phyloP scores from a whole-genome alignment of 768 basidiomycete species.

The Mycena olivaceomarginata region DNA sequence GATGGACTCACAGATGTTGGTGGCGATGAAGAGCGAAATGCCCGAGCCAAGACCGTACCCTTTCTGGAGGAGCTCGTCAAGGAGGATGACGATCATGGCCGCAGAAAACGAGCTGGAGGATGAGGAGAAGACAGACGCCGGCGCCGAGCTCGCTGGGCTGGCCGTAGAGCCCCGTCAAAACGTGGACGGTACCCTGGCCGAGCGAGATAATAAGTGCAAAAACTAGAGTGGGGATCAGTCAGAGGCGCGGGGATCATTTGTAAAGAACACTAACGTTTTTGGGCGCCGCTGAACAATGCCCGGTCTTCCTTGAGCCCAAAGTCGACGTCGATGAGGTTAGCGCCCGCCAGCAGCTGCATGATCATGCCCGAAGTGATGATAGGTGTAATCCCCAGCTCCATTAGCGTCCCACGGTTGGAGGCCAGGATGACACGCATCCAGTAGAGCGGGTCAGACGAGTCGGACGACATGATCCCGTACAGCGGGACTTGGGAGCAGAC shows the following conservation, averaged over 20 bases:
- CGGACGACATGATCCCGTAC: slow-evolving; percentile 99
- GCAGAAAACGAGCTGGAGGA: slow-evolving; percentile 97
- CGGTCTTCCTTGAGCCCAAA: slow-evolving; percentile 98
- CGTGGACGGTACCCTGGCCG: slow-evolving; percentile 98
- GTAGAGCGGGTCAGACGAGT: slow-evolving; percentile 98
- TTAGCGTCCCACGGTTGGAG: slow-evolving; percentile 98
- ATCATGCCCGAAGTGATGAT: slow-evolving; percentile 99
- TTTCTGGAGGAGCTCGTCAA: slow-evolving; percentile 99
- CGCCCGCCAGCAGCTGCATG: slow-evolving; percentile 99
- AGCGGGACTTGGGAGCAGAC: slow-evolving; percentile 99
- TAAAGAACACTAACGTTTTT: slow-evolving; percentile 83
- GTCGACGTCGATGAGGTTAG: slow-evolving; percentile 98
- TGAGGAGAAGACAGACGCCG: slow-evolving; percentile 96
- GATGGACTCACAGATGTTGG: slow-evolving; percentile 99
- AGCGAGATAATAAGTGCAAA: slow-evolving; percentile 98
- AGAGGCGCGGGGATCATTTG: background rate
- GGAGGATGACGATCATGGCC: slow-evolving; percentile 96
- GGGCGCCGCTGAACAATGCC: slow-evolving; percentile 95
- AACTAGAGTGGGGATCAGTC: slow-evolving; percentile 68
- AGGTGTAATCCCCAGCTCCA: slow-evolving; percentile 99
- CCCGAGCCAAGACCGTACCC: slow-evolving; percentile 99
- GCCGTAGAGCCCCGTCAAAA: slow-evolving; percentile 97
- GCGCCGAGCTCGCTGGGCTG: slow-evolving; percentile 95
- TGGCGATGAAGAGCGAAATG: slow-evolving; percentile 99
- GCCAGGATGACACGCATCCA: slow-evolving; percentile 99